A percentile compares a stretch with the other conserved stretches of the same genome.
Evolutionary conservation across 805 yeast genomes (phyloP).

Genomic region (Kodamaea hsintzibuensis): DNA sequence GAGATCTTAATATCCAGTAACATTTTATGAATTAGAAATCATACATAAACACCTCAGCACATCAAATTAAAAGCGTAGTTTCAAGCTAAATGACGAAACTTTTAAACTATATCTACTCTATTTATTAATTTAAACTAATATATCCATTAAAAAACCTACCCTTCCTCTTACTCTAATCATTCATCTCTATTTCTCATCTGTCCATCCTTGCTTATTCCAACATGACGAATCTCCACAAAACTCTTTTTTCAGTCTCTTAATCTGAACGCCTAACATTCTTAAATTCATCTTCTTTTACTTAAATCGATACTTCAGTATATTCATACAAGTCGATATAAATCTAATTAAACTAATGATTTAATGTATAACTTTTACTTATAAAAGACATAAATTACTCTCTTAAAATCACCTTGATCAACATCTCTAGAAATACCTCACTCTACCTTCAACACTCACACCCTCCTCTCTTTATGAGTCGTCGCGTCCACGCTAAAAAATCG

Average conservation of each 20-base stretch:
- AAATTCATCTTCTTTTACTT: background rate
- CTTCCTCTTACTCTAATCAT: background rate
- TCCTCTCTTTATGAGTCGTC: background rate
- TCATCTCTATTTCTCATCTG: background rate
- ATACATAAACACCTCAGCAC: too few species aligned
- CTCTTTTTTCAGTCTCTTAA: background rate
- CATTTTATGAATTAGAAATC: too few species aligned
- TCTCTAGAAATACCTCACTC: too few species aligned
- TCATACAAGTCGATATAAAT: background rate
- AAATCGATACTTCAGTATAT: background rate
- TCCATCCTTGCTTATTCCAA: background rate
- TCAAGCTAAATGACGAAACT: too few species aligned
- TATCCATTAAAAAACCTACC: background rate
- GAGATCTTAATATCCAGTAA: too few species aligned
- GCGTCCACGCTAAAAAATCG: slow-evolving; percentile 2
- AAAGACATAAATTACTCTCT: too few species aligned
- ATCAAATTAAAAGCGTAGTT: too few species aligned
- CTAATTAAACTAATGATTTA: too few species aligned
- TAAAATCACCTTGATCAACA: background rate
- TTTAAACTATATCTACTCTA: too few species aligned
- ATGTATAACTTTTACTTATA: background rate
- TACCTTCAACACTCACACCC: too few species aligned
- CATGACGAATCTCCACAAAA: background rate
- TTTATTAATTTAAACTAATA: too few species aligned
- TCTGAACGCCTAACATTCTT: background rate